Evolutionary conservation across 169 alveolate species (phyloP), one percentile per base, ranked within the genome.

Genomic region (Eimeria maxima): DNA sequence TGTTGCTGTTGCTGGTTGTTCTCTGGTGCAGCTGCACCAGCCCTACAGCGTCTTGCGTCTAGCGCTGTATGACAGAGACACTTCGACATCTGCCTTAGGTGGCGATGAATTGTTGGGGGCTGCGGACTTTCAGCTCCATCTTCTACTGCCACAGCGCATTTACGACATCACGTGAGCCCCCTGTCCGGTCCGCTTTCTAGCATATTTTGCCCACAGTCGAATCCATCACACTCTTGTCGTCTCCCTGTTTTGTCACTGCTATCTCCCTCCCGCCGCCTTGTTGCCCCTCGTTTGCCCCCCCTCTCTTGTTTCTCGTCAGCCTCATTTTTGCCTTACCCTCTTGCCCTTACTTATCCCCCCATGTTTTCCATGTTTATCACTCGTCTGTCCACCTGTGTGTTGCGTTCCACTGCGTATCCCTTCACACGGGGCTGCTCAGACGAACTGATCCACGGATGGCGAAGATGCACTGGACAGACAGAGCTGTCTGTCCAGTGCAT

Each of bases 11-110:
- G 29, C 29, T 22, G 44, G 45, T 29, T 65, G 6, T 11, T 63
- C 57, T 24, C 20, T 73, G 5, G 20, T 73, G 78, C 76, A 92
- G 95, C 57, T 92, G 29, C 95, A 92, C 84, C 84, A 80, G 81
- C 95, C 95, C 29, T 92, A 92, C 91, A 92, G 95, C 92, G 65
- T 92, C 50, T 57, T 92, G 69, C 92, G 95, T 0, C 84, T 92
- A 33, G 95, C 86, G 27, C 95, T 92, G 27, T 92, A 57, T 71
- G 86, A 92, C 38, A 47, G 91, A 78, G 95, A 92, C 84, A 60
- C 63, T 4, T 73, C 95, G 7, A 47, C 45, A 24, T 90, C 83
- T 16, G 90, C 63, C 14, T n/a, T 92, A 2, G 95, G 91, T 7
- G 84, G 71, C 50, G 95, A 92, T 65, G 95, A 92, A 38, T 47